Base-by-base conservation (phyloP, 1,139 yeast genomes). In the Taiozyma sp. region DNA sequence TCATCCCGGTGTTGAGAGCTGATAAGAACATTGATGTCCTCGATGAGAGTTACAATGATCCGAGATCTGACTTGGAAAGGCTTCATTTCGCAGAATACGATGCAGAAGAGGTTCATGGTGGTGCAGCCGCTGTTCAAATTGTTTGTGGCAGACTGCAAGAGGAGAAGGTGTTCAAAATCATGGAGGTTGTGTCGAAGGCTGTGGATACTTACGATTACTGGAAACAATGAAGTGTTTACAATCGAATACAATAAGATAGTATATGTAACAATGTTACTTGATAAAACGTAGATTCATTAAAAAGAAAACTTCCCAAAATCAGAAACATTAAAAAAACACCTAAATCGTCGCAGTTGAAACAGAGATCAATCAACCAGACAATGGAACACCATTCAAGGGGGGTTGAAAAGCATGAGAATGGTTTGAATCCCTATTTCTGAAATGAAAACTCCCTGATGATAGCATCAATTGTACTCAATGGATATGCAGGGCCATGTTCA, bases 401-500 rank as follows among this genome's bases (percentile, higher is more conserved):
- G 2, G 14, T 32, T 32, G 7, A 32, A 32, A n/a, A 32, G 13
- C 8, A n/a, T 5, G 19, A n/a, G 12, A n/a, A 32, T 14, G 14
- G 9, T 14, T 8, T n/a, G 5, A n/a, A 14, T 2, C 12, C 19
- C 39, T 36, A 38, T 19, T 19, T 38, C 24, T 38, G 22, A 9
- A 10, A 7, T 38, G 40, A 19, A 38, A 38, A 38, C 19, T 38
- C 40, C 19, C 46, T 38, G 19, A 38, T 38, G 8, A 69, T 55
- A 5, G 67, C 58, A 55, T 84, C 80, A 23, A 86, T 78, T 48
- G 73, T 48, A 1, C 64, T 66, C 49, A 83, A 65, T 1, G 81
- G 75, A 63, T 86, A 89, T 0, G 95, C 96, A 3, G 96, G 93
- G 0, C 96, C 97, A 61, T 72, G 78, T 1, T 93, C 95, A 64